Evolutionary conservation across 1,284 basidiomycete species (phyloP).

Genomic region (Cryptococcus sp.): DNA sequence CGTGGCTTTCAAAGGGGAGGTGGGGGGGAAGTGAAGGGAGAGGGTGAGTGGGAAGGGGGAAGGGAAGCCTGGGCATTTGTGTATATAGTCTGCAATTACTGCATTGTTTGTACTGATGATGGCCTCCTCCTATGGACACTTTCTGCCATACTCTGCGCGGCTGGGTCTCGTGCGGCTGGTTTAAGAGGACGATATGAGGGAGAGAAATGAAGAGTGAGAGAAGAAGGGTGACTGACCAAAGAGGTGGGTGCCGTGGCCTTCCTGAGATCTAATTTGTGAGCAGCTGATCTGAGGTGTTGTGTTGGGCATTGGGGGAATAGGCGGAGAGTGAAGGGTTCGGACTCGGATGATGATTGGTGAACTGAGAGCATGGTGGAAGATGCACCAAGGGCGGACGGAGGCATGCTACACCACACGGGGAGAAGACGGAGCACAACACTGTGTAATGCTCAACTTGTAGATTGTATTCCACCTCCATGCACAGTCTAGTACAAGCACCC

Average conservation of each 20-base stretch:
- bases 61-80: too few species aligned
- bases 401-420: not conserved
- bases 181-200: too few species aligned
- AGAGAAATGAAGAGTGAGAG: too few species aligned
- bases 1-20: too few species aligned
- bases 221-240: constrained; percentile 8
- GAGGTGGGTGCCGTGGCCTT: constrained; percentile 16
- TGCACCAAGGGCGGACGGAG: too few species aligned
- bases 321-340: constrained; percentile 37
- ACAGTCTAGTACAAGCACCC: constrained; percentile 1
- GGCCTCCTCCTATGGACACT: too few species aligned
- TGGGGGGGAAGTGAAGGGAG: too few species aligned
- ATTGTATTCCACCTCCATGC: not conserved
- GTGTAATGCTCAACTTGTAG: not conserved
- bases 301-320: constrained; percentile 5
- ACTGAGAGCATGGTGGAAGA: not conserved
- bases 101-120: too few species aligned
- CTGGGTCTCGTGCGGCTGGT: too few species aligned
- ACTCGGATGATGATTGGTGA: constrained; percentile 22
- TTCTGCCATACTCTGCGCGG: too few species aligned
- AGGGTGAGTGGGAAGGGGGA: too few species aligned
- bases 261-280: not conserved
- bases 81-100: too few species aligned
- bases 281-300: not conserved
- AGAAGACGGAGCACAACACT: not conserved